A percentile compares a stretch with the other conserved stretches of the same genome.
These are phyloP conservation scores for Phaeosphaeriaceae sp. DNA, from an alignment of 2,329 filamentous ascomycete species.

Conservation along the genomic window DNA sequence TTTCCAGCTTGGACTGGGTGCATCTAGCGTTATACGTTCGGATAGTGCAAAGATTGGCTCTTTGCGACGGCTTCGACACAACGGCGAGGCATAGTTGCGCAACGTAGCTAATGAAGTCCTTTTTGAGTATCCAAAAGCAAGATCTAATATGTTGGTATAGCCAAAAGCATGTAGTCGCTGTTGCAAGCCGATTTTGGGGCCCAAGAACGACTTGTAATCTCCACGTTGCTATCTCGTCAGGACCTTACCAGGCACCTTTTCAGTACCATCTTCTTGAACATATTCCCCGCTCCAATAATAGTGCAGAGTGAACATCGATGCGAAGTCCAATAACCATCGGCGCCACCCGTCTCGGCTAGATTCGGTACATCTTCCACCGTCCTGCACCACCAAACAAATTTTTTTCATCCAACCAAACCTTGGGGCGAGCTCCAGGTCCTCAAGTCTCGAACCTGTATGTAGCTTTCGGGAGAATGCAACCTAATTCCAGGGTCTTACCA, in stretches of 20 bases:
- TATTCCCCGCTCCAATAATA: background rate
- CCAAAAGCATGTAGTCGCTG: background rate
- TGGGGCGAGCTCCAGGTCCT: background rate
- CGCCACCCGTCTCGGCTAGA: constrained; percentile 1
- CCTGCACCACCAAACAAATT: background rate
- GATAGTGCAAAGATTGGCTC: background rate
- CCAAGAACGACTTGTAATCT: background rate
- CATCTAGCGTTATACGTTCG: background rate
- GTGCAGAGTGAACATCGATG: background rate
- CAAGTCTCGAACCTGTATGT: background rate
- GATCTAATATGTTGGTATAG: background rate
- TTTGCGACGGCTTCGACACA: background rate
- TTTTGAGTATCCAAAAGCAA: background rate
- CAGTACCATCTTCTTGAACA: background rate
- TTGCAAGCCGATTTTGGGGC: background rate
- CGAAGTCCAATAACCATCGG: background rate
- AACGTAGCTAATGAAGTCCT: background rate
- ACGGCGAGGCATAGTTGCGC: background rate
- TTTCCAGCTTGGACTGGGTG: constrained; percentile 3
- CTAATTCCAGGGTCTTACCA: background rate
- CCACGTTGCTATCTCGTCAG: background rate
- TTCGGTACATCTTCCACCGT: background rate
- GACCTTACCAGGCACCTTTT: background rate
- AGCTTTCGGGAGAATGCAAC: background rate
- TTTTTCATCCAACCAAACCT: background rate